phyloP scores from a whole-genome alignment of 2,329 filamentous ascomycete genomes.

The Fusarium xylarioides region DNA sequence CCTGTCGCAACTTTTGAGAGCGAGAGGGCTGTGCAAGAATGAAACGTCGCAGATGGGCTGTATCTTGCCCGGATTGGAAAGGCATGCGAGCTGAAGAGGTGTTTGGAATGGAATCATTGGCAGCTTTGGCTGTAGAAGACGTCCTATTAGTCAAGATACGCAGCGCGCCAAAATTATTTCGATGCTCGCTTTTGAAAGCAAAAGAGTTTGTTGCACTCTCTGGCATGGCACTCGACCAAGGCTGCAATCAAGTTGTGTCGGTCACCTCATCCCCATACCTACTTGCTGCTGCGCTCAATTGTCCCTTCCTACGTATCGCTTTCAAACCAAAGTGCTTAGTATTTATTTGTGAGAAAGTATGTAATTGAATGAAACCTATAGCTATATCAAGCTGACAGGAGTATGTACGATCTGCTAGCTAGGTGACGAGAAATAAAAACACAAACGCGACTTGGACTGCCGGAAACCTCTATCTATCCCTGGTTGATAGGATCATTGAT shows the following conservation, averaged over 20 bases:
- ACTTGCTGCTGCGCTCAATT: too few species aligned
- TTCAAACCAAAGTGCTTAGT: too few species aligned
- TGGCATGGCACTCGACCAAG: accelerated
- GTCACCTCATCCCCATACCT: too few species aligned
- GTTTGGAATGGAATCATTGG: neutral
- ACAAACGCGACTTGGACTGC: neutral
- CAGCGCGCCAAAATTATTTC: too few species aligned
- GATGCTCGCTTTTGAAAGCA: accelerated
- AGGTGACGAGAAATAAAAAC: neutral
- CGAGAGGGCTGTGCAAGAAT: neutral
- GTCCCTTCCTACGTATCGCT: too few species aligned
- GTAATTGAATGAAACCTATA: neutral
- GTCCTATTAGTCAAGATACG: neutral
- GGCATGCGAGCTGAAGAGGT: neutral
- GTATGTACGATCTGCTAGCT: neutral
- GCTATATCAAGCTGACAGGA: neutral
- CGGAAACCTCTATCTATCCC: neutral
- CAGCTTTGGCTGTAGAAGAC: accelerated
- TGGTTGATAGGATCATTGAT: neutral
- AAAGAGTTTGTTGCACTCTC: accelerated
- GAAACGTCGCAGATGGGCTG: neutral
- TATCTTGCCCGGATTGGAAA: neutral
- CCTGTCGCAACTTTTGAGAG: neutral
- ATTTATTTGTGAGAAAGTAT: too few species aligned
- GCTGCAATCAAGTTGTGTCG: accelerated